These are phyloP conservation scores for Lathyrus oleraceus DNA, from an alignment of 306 rosid genomes.

Conservation along the genomic window DNA sequence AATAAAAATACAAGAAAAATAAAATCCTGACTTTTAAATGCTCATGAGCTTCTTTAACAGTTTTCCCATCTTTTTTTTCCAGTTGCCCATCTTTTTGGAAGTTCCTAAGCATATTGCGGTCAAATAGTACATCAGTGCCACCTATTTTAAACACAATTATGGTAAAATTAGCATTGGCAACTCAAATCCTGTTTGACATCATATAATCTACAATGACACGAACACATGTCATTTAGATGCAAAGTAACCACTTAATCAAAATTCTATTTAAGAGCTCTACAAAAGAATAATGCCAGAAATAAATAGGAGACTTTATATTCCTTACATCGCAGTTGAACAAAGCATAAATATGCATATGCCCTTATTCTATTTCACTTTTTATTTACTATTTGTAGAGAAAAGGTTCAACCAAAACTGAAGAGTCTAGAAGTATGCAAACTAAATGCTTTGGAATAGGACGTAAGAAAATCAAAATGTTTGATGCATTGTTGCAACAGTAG, in stretches of 20 bases:
- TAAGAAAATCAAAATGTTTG: slow-evolving; percentile 21
- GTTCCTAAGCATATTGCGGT: slow-evolving; percentile 92
- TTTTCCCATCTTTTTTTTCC: slow-evolving; percentile 98
- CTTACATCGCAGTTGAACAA: slow-evolving; percentile 13
- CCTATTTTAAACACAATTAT: slow-evolving; percentile 53
- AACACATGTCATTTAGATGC: slow-evolving; percentile 11
- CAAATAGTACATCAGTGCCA: slow-evolving; percentile 78
- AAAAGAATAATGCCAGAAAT: slow-evolving; percentile 26
- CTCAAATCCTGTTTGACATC: slow-evolving; percentile 23
- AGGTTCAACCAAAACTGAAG: slow-evolving; percentile 25
- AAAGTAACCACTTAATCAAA: slow-evolving; percentile 11
- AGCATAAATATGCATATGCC: slow-evolving; percentile 19
- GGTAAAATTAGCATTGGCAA: slow-evolving; percentile 22
- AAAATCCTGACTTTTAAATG: slow-evolving; percentile 86
- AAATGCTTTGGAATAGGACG: slow-evolving; percentile 1
- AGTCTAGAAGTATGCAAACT: slow-evolving; percentile 9
- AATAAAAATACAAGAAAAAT: slow-evolving; percentile 12
- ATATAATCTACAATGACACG: slow-evolving; percentile 2
- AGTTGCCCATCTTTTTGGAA: slow-evolving; percentile 95
- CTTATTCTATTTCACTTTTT: neutral
- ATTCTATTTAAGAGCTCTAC: slow-evolving; percentile 1
- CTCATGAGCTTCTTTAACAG: slow-evolving; percentile 97
- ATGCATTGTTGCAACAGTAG: too few relatives aligned
- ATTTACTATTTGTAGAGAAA: slow-evolving; percentile 18
- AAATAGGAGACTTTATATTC: slow-evolving; percentile 11